Evolutionary conservation across 1,284 basidiomycete genomes (phyloP).

Genomic region (Microbotryum saponariae): DNA sequence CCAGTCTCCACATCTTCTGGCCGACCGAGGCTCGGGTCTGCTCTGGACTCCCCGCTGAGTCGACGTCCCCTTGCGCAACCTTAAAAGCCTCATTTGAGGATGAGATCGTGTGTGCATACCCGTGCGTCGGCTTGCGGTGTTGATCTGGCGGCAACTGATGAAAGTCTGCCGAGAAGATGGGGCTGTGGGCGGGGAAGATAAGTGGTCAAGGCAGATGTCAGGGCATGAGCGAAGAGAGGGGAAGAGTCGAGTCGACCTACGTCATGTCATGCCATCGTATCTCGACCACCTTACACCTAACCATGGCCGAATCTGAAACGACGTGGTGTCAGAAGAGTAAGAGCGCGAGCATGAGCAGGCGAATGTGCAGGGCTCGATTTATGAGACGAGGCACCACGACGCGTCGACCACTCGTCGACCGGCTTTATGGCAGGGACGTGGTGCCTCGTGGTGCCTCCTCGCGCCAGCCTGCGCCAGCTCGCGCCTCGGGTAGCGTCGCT

Average conservation of each 20-base stretch:
- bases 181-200: conserved; percentile 39
- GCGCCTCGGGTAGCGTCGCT: no score
- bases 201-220: neutral
- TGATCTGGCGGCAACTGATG: conserved; percentile 54
- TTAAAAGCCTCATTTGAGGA: neutral
- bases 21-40: conserved; percentile 23
- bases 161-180: conserved; percentile 90
- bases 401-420: no score
- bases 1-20: conserved; percentile 66
- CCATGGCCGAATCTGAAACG: neutral
- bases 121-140: conserved; percentile 57
- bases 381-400: no score
- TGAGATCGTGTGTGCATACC: conserved; percentile 51
- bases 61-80: neutral
- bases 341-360: no score
- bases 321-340: no score
- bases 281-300: conserved; percentile 49
- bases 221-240: neutral
- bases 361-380: no score
- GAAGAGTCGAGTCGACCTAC: conserved; percentile 44
- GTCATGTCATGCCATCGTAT: conserved; percentile 85
- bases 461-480: no score
- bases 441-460: no score
- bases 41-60: conserved; percentile 33
- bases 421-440: no score